Evolutionary conservation across 768 basidiomycete genomes (phyloP), one percentile per base, ranked within the genome.

Genomic region (Lentinula sp.): DNA sequence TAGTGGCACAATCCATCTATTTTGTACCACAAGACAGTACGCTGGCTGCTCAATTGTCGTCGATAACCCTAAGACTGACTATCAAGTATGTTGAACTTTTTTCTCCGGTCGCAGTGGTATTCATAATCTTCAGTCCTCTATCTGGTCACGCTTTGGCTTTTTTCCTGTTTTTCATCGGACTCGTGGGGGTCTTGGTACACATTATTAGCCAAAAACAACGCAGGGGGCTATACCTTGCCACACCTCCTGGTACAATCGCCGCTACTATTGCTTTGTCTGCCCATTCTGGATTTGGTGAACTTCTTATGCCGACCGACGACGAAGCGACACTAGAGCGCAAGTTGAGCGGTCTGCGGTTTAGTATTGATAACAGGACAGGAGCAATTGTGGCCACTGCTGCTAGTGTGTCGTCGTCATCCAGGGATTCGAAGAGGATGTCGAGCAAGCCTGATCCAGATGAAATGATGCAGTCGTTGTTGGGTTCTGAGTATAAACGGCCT

Each of bases 171-270:
- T 0, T 77, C 0, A 76, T 81, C 10, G 85, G 84, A 23, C 51
- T 80, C 60, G 58, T 75, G n/a, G 83, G 82, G 16, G 53, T 82
- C 6, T 65, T 73, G 54, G 55, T 85, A 15, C 85, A 87, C 60
- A 64, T 81, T 60, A 46, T 79, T 33, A 81, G 84, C 68, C 72
- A 73, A 23, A 75, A 72, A 20, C 72, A 79, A 57, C 77, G 86
- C 51, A 76, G 78, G 45, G 71, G 73, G 32, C 67, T 89, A 9
- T 78, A 77, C 66, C 71, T 89, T 9, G 76, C 83, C 1, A 74
- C 80, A 28, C 78, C 78, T 13, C 87, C 87, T 0, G 86, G 86
- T 16, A 82, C 78, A 51, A 85, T 89, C 60, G 87, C 83, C 6
- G 70, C 80, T 9, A 74, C 81, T 36, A 73, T 82, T 8, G 78